Evolutionary conservation across 495 filamentous ascomycete genomes (phyloP), one percentile per base, ranked within the genome.

Genomic region (Aspergillus biplanus): DNA sequence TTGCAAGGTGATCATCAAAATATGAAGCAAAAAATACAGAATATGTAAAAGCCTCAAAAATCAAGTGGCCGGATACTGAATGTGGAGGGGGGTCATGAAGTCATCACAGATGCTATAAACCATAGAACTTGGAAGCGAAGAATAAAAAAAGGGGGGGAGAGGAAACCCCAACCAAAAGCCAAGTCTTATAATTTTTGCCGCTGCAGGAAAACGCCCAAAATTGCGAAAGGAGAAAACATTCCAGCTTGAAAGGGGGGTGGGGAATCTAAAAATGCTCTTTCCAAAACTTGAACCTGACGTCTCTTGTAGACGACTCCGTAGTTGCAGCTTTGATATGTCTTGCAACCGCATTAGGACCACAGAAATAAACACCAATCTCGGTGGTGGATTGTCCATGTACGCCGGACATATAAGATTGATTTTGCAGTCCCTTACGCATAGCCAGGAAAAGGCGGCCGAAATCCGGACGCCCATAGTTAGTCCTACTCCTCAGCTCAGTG

Each of bases 291-390:
- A 98, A 99, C 59, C 85, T 85, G 59, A 99, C 90, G 65, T 96
- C 91, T 63, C 82, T 84, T 7, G 82, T 87, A 18, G 86, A 90
- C 7, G 89, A 87, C 49, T 75, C 69, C 68, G 86, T 88, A 54
- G 91, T 89, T 13, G 95, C 93, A 71, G 87, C 87, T 71, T 87
- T 87, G 69, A 99, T 97, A 71, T 93, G 86, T 66, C 92, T 83
- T 1, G 94, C 94, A 70, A 86, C 86, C n/a, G 82, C 79, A 65
- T 87, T 92, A 2, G 90, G 90, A 57, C 93, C 93, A 72, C 95
- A 99, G 80, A 99, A 98, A 76, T 99, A 99, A 44, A 99, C 94
- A 75, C 95, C 95, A 27, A 99, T 89, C 48, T 96, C 90, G 7
- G 92, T 95, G 65, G 83, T 82, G 71, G 87, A 78, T 62, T 82